Percentiles rank a stretch among this genome's conserved stretches.
phyloP scores from a whole-genome alignment of 371 early-diverging fungal genomes.

The Parasitella parasitica region DNA sequence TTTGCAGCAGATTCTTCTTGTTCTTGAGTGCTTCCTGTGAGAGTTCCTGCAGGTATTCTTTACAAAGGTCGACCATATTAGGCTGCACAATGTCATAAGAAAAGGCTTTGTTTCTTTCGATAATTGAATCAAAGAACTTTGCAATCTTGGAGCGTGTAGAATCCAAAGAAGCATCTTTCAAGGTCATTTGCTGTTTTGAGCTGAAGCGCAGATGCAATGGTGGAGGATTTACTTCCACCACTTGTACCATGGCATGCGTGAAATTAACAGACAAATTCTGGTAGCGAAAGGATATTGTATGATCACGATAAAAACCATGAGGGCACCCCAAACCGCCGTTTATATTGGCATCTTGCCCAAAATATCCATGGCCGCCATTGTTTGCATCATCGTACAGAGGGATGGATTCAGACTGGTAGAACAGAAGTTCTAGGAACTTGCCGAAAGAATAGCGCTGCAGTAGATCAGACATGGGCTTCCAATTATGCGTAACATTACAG shows the following conservation, averaged over 20 bases:
- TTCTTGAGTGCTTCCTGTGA: slow-evolving; percentile 69
- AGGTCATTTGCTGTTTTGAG: slow-evolving; percentile 47
- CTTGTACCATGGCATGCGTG: slow-evolving; percentile 69
- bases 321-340: slow-evolving; percentile 55
- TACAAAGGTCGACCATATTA: slow-evolving; percentile 64
- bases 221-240: slow-evolving; percentile 82
- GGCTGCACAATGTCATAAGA: slow-evolving; percentile 65
- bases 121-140: slow-evolving; percentile 72
- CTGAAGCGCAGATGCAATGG: slow-evolving; percentile 67
- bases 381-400: not conserved
- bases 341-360: not conserved
- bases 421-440: slow-evolving; percentile 88
- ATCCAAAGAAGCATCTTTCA: slow-evolving; percentile 70
- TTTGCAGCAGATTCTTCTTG: slow-evolving; percentile 74
- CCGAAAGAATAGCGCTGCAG: slow-evolving; percentile 94
- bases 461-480: slow-evolving; percentile 74
- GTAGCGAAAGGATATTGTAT: slow-evolving; percentile 75
- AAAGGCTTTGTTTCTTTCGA: slow-evolving; percentile 58
- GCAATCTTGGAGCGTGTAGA: slow-evolving; percentile 56
- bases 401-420: slow-evolving; percentile 67
- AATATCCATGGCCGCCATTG: not conserved
- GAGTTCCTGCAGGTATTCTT: slow-evolving; percentile 61
- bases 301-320: slow-evolving; percentile 80
- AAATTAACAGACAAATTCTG: slow-evolving; percentile 75
- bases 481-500: slow-evolving; percentile 45